Base-by-base conservation (phyloP, 176 grass and related monocot genomes). In the Tillandsia leiboldiana region DNA sequence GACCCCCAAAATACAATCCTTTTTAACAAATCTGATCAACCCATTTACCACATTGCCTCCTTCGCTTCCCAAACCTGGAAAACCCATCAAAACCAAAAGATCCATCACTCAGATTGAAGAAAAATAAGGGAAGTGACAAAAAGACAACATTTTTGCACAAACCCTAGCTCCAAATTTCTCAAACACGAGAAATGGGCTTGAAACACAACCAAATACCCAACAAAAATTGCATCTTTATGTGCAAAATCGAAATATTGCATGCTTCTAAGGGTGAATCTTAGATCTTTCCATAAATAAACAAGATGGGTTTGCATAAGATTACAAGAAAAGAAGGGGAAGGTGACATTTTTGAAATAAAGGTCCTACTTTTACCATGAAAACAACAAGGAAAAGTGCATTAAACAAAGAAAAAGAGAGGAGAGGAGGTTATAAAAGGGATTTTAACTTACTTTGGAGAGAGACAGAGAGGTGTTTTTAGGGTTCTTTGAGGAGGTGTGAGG, bases 31-130 rank as follows among this genome's bases (percentile, higher is more conserved):
- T 11, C 17, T 23, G 13, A 66, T 75, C 48, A 75, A 53, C 49
- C 24, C 22, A 28, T 75, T 50, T 17, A 42, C 73, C 12, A 17
- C 73, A 75, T 75, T 75, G 62, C 26, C 49, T 65, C 14, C 49
- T 26, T 18, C 4, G 33, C 18, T 53, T 22, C 48, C 49, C 23
- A 75, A 52, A 75, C 24, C 33, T 23, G 51, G 52, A 50, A 50
- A 63, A 73, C 20, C 58, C 72, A 64, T 61, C 20, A 50, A 72
- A 51, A 57, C 27, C 69, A 72, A 58, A 71, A 8, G 51, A 33
- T 56, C 51, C 51, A 71, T 56, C 26, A 8, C 13, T 48, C 33
- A 48, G 33, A 73, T 42, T 7, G 42, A 73, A 49, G 15, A 49
- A 11, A 48, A 29, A 48, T 29, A 42, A 53, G 11, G 20, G 9